A percentile compares a stretch with the other conserved stretches of the same genome.
phyloP scores from a whole-genome alignment of 805 yeast species.

The Yamadazyma sp. region DNA sequence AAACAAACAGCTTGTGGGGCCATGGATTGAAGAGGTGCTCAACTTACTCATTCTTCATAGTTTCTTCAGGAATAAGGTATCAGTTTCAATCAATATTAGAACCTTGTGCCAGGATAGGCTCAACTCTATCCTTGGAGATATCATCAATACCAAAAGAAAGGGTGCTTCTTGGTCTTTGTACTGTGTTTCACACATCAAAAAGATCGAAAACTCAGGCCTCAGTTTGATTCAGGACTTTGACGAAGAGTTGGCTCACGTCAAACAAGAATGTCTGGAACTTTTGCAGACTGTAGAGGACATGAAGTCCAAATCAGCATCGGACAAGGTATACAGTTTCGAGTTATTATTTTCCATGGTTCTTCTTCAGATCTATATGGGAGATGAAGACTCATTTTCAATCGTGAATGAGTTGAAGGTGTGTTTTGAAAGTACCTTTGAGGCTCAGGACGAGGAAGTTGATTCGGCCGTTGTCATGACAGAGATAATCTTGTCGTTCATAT shows the following conservation, averaged over 20 bases:
- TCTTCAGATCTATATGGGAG: conserved; percentile 75
- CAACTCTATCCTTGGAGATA: conserved; percentile 63
- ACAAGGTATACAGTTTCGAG: conserved; percentile 66
- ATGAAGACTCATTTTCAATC: conserved; percentile 70
- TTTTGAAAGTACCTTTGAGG: conserved; percentile 45
- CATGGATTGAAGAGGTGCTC: conserved; percentile 35
- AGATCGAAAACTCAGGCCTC: conserved; percentile 24
- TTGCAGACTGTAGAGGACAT: conserved; percentile 33
- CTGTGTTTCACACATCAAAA: conserved; percentile 41
- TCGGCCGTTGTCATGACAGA: conserved; percentile 38
- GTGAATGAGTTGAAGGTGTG: conserved; percentile 70
- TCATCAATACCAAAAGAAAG: conserved; percentile 45
- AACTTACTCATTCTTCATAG: conserved; percentile 40
- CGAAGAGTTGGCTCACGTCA: conserved; percentile 52
- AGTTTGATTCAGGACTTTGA: conserved; percentile 48
- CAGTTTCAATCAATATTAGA: conserved; percentile 34
- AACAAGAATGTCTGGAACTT: conserved; percentile 43
- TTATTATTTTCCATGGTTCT: conserved; percentile 73
- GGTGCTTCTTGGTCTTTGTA: conserved; percentile 63
- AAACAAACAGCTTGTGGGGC: conserved; percentile 32
- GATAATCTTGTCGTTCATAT: conserved; percentile 47
- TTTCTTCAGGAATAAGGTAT: conserved; percentile 31
- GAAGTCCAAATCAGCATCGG: conserved; percentile 17
- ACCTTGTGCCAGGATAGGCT: conserved; percentile 59
- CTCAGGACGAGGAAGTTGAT: conserved; percentile 31